Percentiles rank a stretch among this genome's conserved stretches.
phyloP scores from a whole-genome alignment of 2,329 filamentous ascomycete genomes.

The Orbilia quercus region DNA sequence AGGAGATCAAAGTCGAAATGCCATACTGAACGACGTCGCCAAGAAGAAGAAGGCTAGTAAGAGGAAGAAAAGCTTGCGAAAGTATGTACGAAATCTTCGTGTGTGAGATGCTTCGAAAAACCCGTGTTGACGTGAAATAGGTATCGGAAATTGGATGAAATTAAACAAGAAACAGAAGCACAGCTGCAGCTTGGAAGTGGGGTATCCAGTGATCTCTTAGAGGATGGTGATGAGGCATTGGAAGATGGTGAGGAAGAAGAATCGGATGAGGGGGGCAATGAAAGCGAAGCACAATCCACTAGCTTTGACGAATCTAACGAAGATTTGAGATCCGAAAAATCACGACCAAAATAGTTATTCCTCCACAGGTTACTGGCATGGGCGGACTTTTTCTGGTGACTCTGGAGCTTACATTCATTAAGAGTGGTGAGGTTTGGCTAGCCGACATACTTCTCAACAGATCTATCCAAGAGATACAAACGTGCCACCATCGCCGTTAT shows the following conservation, averaged over 20 bases:
- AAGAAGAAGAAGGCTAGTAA: slow-evolving; percentile 78
- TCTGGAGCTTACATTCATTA: slow-evolving; percentile 10
- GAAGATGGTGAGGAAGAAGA: slow-evolving; percentile 6
- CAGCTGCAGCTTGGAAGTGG: slow-evolving; percentile 53
- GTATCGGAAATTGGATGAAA: slow-evolving; percentile 68
- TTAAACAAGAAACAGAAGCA: slow-evolving; percentile 61
- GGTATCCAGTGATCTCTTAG: slow-evolving; percentile 55
- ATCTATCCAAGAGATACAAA: slow-evolving; percentile 51
- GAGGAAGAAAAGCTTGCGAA: slow-evolving; percentile 83
- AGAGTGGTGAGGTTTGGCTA: slow-evolving; percentile 33
- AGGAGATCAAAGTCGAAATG: slow-evolving; percentile 75
- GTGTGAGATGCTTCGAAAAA: slow-evolving; percentile 10
- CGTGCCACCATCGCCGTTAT: slow-evolving; percentile 41
- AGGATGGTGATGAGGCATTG: not conserved
- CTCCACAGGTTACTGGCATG: not conserved
- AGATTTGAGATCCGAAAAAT: not conserved
- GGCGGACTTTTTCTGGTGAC: not conserved
- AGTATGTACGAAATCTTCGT: slow-evolving; percentile 68
- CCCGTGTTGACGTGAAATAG: slow-evolving; percentile 8
- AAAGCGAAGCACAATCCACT: slow-evolving; percentile 2
- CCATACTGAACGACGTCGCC: slow-evolving; percentile 73
- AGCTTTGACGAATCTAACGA: not conserved
- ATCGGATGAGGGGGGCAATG: slow-evolving; percentile 10
- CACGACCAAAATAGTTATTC: slow-evolving; percentile 11
- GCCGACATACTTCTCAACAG: not conserved